A percentile compares a stretch with the other conserved stretches of the same genome.
Evolutionary conservation across 768 basidiomycete genomes (phyloP).

Genomic region (Lactarius pseudohatsudake): DNA sequence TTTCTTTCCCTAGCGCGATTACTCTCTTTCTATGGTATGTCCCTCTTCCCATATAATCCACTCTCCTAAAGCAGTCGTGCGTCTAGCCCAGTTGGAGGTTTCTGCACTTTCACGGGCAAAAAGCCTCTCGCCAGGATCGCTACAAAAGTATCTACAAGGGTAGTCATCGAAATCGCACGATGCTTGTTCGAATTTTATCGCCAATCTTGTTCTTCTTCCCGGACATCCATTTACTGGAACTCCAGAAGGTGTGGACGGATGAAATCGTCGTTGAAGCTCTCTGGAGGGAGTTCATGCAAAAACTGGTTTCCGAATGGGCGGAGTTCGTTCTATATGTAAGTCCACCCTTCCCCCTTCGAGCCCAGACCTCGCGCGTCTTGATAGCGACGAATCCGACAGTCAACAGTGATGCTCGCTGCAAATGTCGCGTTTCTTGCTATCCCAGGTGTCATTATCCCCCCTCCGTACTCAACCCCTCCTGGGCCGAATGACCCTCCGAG

Average conservation of each 20-base stretch:
- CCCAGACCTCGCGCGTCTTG: neutral
- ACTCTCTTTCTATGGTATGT: no score
- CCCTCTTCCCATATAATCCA: no score
- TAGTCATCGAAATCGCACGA: no score
- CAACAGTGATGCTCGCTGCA: conserved; percentile 38
- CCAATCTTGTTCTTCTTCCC: no score
- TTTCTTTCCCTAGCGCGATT: no score
- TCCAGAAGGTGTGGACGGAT: conserved; percentile 18
- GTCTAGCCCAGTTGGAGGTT: conserved; percentile 20
- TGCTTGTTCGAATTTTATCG: no score
- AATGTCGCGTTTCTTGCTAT: conserved; percentile 40
- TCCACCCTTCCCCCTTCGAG: neutral
- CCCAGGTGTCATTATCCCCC: conserved; percentile 32
- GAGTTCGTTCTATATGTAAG: conserved; percentile 23
- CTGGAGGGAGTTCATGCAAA: conserved; percentile 21
- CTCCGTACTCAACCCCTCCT: neutral
- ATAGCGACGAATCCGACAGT: conserved; percentile 23
- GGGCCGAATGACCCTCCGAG: neutral
- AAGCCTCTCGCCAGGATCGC: conserved; percentile 11
- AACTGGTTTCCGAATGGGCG: conserved; percentile 19
- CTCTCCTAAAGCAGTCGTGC: no score
- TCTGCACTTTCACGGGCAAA: conserved; percentile 20
- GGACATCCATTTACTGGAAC: no score
- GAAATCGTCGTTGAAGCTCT: conserved; percentile 13
- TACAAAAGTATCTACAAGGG: neutral